Percentiles rank a stretch among this genome's conserved stretches.
phyloP scores from a whole-genome alignment of 2,329 filamentous ascomycete genomes.

The Emmonsia crescens region DNA sequence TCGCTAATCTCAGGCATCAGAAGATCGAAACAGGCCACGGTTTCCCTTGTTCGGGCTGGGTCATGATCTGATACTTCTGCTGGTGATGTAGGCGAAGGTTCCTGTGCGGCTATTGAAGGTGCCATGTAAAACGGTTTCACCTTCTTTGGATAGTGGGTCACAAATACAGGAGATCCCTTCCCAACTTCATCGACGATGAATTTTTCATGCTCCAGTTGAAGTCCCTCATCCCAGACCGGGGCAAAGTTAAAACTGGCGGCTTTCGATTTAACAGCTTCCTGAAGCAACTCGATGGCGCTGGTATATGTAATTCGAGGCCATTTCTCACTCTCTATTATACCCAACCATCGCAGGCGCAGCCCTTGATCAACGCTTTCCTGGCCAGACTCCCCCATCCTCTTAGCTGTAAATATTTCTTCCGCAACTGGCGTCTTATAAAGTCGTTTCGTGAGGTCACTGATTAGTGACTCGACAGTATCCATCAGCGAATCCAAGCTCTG shows the following conservation, averaged over 20 bases:
- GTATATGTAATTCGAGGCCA: conserved; percentile 83
- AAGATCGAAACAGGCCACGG: conserved; percentile 84
- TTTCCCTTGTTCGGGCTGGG: conserved; percentile 28
- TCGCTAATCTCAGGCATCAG: conserved; percentile 78
- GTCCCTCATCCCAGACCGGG: conserved; percentile 59
- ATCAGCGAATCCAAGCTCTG: conserved; percentile 61
- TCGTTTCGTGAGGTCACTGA: conserved; percentile 47
- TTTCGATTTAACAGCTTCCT: conserved; percentile 43
- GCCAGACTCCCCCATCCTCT: conserved; percentile 33
- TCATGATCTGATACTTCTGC: background rate
- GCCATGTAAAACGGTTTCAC: conserved; percentile 92
- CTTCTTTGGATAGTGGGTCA: conserved; percentile 80
- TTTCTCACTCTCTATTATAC: conserved; percentile 41
- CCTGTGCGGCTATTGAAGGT: conserved; percentile 32
- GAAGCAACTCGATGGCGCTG: conserved; percentile 60
- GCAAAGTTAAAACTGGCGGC: conserved; percentile 51
- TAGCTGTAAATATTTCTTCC: conserved; percentile 44
- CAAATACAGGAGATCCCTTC: conserved; percentile 62
- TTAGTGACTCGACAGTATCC: conserved; percentile 66
- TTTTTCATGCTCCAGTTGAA: conserved; percentile 88
- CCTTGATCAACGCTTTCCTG: conserved; percentile 30
- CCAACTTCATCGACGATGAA: conserved; percentile 64
- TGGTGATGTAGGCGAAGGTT: conserved; percentile 5
- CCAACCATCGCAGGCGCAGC: conserved; percentile 61
- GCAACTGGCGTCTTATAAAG: conserved; percentile 42